Conservation (phyloP, 352 stramenopile species). For the Elongisporangium undulatum region DNA sequence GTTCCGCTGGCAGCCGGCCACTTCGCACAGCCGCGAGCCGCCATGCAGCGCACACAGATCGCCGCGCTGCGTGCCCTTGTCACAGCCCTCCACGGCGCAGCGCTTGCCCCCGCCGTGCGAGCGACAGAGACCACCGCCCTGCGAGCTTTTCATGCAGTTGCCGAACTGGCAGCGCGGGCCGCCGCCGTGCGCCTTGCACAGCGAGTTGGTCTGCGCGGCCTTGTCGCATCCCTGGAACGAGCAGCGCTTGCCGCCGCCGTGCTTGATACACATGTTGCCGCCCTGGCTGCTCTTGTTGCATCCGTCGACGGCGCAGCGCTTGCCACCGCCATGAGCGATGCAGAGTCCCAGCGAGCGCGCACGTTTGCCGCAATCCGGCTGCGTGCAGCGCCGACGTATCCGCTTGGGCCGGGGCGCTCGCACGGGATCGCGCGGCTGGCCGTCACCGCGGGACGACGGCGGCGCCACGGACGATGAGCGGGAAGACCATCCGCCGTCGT, state of each 20-base stretch:
- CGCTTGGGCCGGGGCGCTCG: background rate
- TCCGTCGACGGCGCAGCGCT: slow-evolving; percentile 67
- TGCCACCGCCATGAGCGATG: slow-evolving; percentile 80
- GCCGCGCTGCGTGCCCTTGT: slow-evolving; percentile 85
- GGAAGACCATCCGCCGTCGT: background rate
- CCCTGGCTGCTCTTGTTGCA: slow-evolving; percentile 83
- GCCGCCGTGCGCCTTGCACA: slow-evolving; percentile 86
- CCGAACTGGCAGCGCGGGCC: slow-evolving; percentile 70
- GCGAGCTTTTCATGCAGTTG: slow-evolving; percentile 64
- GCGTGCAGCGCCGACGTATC: slow-evolving; percentile 40
- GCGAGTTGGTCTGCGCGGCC: slow-evolving; percentile 76
- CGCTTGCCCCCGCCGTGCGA: slow-evolving; percentile 86
- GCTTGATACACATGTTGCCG: slow-evolving; percentile 81
- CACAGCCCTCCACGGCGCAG: slow-evolving; percentile 78
- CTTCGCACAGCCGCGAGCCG: slow-evolving; percentile 78
- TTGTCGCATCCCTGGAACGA: slow-evolving; percentile 73
- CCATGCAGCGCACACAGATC: slow-evolving; percentile 85
- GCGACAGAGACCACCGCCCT: slow-evolving; percentile 78
- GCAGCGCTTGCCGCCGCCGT: slow-evolving; percentile 82
- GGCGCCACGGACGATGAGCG: background rate
- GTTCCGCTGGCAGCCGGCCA: slow-evolving; percentile 78
- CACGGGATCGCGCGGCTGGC: background rate
- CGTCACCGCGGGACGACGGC: background rate
- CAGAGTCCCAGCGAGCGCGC: slow-evolving; percentile 83
- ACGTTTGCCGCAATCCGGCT: slow-evolving; percentile 81